A percentile compares a stretch with the other conserved stretches of the same genome.
Evolutionary conservation across 176 grass and related monocot species (phyloP).

Genomic region (Triticum timopheevii): DNA sequence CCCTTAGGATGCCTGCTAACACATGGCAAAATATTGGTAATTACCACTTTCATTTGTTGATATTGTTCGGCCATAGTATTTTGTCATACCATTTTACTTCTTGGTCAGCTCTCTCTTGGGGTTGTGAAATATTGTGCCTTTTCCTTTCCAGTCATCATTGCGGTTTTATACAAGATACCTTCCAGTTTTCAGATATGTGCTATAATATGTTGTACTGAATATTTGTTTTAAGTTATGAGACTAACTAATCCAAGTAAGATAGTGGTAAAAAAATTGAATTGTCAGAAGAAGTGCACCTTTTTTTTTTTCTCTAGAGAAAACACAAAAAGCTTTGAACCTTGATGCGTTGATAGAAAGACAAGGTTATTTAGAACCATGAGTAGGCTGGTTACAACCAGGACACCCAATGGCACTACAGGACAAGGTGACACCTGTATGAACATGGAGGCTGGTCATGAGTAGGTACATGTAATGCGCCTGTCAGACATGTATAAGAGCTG

Average conservation of each 20-base stretch:
- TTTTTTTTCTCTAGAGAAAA: not conserved
- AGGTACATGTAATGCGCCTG: not conserved
- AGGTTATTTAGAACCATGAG: not conserved
- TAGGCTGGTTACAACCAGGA: not conserved
- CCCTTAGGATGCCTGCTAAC: slow-evolving; percentile 56
- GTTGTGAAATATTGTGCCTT: not conserved
- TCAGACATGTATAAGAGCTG: not conserved
- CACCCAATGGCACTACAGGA: not conserved
- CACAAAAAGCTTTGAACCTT: not conserved
- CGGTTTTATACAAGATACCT: not conserved
- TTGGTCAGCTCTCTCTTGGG: not conserved
- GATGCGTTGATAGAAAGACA: not conserved
- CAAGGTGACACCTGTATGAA: not conserved
- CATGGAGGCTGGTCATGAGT: not conserved
- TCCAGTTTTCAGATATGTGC: not conserved
- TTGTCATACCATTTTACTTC: not conserved
- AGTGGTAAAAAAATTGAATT: no score
- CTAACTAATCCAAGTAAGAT: not conserved
- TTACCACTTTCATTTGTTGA: slow-evolving; percentile 14
- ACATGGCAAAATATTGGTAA: slow-evolving; percentile 93
- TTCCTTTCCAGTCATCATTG: not conserved
- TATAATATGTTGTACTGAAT: not conserved
- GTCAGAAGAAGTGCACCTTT: not conserved
- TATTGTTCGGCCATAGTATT: not conserved
- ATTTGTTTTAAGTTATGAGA: not conserved